Percentiles rank a stretch among this genome's conserved stretches.
These are phyloP conservation scores for Brasenia schreberi DNA, from an alignment of 164 flowering plant species.

Conservation along the genomic window DNA sequence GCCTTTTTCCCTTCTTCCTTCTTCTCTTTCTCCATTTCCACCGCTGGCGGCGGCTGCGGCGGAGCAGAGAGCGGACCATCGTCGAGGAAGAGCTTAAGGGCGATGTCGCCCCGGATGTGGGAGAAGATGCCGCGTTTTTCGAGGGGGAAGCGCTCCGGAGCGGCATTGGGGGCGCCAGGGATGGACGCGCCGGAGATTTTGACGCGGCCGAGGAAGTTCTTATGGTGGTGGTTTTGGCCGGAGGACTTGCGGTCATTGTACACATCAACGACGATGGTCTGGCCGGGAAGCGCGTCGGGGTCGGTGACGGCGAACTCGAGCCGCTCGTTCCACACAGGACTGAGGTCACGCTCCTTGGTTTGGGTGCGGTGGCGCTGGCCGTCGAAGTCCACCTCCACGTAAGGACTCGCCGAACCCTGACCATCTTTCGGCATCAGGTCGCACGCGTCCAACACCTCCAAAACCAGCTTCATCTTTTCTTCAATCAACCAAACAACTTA, in stretches of 20 bases:
- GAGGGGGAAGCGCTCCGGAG: constrained; percentile 58
- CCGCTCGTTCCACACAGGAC: constrained; percentile 66
- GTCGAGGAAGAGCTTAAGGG: constrained; percentile 27
- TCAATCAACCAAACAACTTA: not conserved
- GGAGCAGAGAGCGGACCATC: constrained; percentile 10
- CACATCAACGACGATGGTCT: constrained; percentile 39
- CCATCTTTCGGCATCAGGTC: constrained; percentile 91
- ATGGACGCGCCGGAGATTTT: constrained; percentile 59
- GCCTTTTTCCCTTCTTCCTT: constrained; percentile 6
- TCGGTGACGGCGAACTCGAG: constrained; percentile 47
- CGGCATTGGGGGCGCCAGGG: constrained; percentile 41
- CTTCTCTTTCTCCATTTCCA: not conserved
- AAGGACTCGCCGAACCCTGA: constrained; percentile 73
- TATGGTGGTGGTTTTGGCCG: constrained; percentile 25
- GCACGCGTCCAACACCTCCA: constrained; percentile 65
- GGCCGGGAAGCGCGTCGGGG: constrained; percentile 26
- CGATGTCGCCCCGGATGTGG: constrained; percentile 64
- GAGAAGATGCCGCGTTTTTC: constrained; percentile 81
- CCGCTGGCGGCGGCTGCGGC: not conserved
- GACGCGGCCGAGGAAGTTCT: constrained; percentile 76
- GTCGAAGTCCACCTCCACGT: constrained; percentile 63
- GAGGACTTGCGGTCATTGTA: constrained; percentile 34
- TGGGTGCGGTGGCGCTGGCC: constrained; percentile 47
- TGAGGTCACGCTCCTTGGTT: constrained; percentile 53
- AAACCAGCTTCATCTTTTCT: constrained; percentile 32